Percentiles rank a stretch among this genome's conserved stretches.
phyloP scores from a whole-genome alignment of 2,329 filamentous ascomycete species.

The Colletotrichum tropicicola region DNA sequence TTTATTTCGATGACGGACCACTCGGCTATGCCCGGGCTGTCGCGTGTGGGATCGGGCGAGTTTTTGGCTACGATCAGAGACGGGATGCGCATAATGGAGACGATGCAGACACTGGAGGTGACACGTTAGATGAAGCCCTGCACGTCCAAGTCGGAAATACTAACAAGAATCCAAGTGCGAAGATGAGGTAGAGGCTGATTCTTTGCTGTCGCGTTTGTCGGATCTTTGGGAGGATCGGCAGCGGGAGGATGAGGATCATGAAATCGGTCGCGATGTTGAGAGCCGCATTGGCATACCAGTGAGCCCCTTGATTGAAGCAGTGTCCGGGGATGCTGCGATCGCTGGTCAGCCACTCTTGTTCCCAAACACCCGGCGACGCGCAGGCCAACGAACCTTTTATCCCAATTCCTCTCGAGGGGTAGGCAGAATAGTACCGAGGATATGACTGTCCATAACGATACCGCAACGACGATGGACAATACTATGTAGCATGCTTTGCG shows the following conservation, averaged over 20 bases:
- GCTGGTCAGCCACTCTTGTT: neutral
- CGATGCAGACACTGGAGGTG: constrained; percentile 34
- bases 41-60: constrained; percentile 33
- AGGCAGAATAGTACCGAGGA: constrained; percentile 34
- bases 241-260: constrained; percentile 36
- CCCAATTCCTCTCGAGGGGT: constrained; percentile 33
- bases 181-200: constrained; percentile 34
- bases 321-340: neutral
- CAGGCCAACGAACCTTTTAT: neutral
- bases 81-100: constrained; percentile 36
- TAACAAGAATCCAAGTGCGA: constrained; percentile 38
- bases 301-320: neutral
- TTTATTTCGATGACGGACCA: constrained; percentile 40
- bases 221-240: constrained; percentile 35
- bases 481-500: constrained; percentile 30
- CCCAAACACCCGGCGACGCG: accelerated
- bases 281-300: constrained; percentile 32
- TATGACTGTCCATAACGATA: constrained; percentile 27
- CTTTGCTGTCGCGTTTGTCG: constrained; percentile 33
- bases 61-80: constrained; percentile 25
- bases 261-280: constrained; percentile 37
- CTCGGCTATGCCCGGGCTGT: constrained; percentile 32
- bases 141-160: neutral
- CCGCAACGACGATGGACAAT: constrained; percentile 31
- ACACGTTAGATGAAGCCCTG: neutral